phyloP scores from a whole-genome alignment of 495 filamentous ascomycete genomes.

The Halenospora varia region DNA sequence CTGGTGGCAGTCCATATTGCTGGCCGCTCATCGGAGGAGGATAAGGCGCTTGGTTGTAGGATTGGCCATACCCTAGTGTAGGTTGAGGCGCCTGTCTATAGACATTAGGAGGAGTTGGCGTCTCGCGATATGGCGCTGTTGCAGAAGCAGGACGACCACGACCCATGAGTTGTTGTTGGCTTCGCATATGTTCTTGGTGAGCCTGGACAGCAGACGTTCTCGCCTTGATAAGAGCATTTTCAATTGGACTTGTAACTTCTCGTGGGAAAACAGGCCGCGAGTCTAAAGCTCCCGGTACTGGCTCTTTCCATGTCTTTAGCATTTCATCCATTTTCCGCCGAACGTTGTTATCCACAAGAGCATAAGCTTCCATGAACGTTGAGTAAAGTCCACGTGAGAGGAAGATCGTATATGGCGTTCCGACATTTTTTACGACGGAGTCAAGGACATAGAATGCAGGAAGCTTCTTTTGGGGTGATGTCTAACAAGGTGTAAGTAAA shows the following conservation, averaged over 20 bases:
- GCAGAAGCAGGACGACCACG: conserved; percentile 51
- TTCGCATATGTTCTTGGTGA: conserved; percentile 61
- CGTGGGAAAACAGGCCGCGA: conserved; percentile 81
- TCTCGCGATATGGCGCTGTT: conserved; percentile 55
- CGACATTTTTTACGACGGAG: conserved; percentile 97
- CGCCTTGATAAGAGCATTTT: conserved; percentile 87
- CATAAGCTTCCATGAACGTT: conserved; percentile 96
- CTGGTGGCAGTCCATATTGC: conserved; percentile 18
- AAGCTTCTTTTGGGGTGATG: conserved; percentile 77
- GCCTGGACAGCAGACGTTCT: conserved; percentile 69
- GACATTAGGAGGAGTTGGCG: conserved; percentile 61
- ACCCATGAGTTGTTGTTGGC: conserved; percentile 58
- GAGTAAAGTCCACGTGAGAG: conserved; percentile 86
- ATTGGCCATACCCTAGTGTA: conserved; percentile 23
- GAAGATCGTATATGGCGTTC: conserved; percentile 93
- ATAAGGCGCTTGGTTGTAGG: conserved; percentile 24
- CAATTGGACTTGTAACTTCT: conserved; percentile 82
- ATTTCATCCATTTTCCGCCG: conserved; percentile 91
- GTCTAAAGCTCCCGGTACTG: conserved; percentile 86
- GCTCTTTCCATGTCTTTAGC: conserved; percentile 97
- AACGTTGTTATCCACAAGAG: conserved; percentile 74
- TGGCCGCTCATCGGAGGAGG: conserved; percentile 4
- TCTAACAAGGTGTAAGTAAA: conserved; percentile 50
- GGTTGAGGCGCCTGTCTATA: conserved; percentile 18
- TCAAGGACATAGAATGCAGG: conserved; percentile 97